These are phyloP conservation scores for Linum trigynum DNA, from an alignment of 345 rosid genomes.

Conservation along the genomic window DNA sequence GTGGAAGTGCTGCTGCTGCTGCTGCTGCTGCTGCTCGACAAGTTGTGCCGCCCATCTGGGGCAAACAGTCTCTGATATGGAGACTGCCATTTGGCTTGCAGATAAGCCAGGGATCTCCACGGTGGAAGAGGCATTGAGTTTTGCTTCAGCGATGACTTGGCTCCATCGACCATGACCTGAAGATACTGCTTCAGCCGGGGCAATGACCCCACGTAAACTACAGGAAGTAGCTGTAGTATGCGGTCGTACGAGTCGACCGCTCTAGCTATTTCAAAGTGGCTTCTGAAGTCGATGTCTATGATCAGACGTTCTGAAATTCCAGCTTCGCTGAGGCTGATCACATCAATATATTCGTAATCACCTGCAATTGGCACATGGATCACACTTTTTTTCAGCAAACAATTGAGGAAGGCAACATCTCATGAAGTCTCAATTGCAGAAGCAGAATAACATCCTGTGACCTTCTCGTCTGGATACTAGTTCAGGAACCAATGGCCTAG, in stretches of 20 bases:
- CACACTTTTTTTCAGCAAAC: not conserved
- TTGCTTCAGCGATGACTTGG: slow-evolving; percentile 71
- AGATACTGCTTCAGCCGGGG: slow-evolving; percentile 59
- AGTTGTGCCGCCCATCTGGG: slow-evolving; percentile 24
- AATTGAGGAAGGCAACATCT: not conserved
- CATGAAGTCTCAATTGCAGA: not conserved
- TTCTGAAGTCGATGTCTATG: slow-evolving; percentile 75
- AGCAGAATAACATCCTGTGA: not conserved
- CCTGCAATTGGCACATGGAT: slow-evolving; percentile 35
- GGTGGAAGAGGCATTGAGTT: slow-evolving; percentile 96
- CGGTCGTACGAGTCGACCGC: slow-evolving; percentile 75
- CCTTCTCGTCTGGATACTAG: no score
- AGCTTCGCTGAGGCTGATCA: slow-evolving; percentile 29
- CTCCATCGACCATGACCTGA: slow-evolving; percentile 83
- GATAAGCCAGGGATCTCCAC: slow-evolving; percentile 80
- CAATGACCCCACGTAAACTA: slow-evolving; percentile 63
- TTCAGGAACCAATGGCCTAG: no score
- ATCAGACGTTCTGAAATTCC: slow-evolving; percentile 64
- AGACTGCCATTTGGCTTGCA: slow-evolving; percentile 82
- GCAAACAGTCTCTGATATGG: slow-evolving; percentile 43
- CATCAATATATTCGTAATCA: slow-evolving; percentile 80
- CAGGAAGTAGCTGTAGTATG: slow-evolving; percentile 67
- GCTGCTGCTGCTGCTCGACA: no score
- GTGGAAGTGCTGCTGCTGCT: slow-evolving; percentile 16
- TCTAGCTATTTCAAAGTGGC: slow-evolving; percentile 92